phyloP scores from a whole-genome alignment of 2,329 filamentous ascomycete genomes.

The Xylaria sp. region DNA sequence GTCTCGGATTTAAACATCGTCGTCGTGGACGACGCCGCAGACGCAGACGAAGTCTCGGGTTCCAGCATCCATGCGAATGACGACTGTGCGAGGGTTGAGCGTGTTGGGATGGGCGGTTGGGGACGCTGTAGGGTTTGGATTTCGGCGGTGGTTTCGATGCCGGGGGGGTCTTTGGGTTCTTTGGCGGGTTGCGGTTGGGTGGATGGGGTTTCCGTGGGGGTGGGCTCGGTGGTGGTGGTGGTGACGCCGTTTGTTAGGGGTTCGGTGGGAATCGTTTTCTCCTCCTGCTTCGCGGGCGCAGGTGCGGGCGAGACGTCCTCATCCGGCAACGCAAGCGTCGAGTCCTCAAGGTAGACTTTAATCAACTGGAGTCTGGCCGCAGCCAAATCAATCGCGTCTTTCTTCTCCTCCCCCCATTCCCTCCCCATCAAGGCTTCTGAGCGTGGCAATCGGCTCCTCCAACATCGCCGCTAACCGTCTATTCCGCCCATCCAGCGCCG shows the following conservation, averaged over 20 bases:
- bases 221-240: slow-evolving; percentile 19
- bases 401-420: slow-evolving; percentile 37
- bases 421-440: slow-evolving; percentile 55
- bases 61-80: slow-evolving; percentile 78
- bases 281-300: slow-evolving; percentile 11
- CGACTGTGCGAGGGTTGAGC: slow-evolving; percentile 65
- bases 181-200: slow-evolving; percentile 1
- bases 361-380: slow-evolving; percentile 61
- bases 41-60: slow-evolving; percentile 37
- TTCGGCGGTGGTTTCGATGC: slow-evolving; percentile 11
- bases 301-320: slow-evolving; percentile 28
- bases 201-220: slow-evolving; percentile 13
- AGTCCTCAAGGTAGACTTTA: slow-evolving; percentile 56
- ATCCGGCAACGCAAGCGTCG: slow-evolving; percentile 46
- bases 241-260: slow-evolving; percentile 26
- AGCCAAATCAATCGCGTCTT: slow-evolving; percentile 53
- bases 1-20: slow-evolving; percentile 13
- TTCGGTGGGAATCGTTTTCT: slow-evolving; percentile 18
- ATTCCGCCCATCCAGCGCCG: slow-evolving; percentile 59
- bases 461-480: slow-evolving; percentile 62
- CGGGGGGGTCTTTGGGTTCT: slow-evolving; percentile 25
- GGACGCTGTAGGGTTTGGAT: slow-evolving; percentile 30
- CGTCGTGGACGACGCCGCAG: too few relatives aligned
- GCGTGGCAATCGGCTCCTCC: slow-evolving; percentile 56
- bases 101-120: slow-evolving; percentile 48